Evolutionary conservation across 805 yeast species (phyloP).

Genomic region (Candida wancherniae): DNA sequence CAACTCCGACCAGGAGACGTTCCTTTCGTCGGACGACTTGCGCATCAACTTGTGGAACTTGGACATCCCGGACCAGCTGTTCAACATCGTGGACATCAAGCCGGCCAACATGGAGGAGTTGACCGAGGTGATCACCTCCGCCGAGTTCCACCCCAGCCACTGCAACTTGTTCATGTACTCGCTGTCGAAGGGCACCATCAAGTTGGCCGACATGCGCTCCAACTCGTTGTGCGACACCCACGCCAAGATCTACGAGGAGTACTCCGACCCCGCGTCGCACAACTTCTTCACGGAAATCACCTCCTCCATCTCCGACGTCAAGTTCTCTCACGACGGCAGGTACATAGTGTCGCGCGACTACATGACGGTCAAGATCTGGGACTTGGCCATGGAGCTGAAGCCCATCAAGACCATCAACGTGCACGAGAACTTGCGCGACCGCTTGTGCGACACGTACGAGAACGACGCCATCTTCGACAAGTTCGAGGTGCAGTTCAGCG

Average conservation of each 20-base stretch:
- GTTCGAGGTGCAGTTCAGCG: constrained; percentile 93
- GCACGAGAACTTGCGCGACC: constrained; percentile 90
- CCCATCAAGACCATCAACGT: constrained; percentile 93
- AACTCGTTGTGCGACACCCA: constrained; percentile 91
- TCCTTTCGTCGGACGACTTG: constrained; percentile 86
- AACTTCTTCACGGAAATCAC: constrained; percentile 97
- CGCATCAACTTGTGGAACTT: constrained; percentile 95
- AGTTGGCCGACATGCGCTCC: constrained; percentile 93
- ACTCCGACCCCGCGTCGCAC: constrained; percentile 86
- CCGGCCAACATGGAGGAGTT: constrained; percentile 98
- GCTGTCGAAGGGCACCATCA: constrained; percentile 91
- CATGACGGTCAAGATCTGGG: constrained; percentile 97
- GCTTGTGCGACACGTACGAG: constrained; percentile 95
- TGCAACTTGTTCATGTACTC: constrained; percentile 96
- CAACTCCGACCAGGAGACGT: constrained; percentile 95
- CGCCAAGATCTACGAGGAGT: constrained; percentile 85
- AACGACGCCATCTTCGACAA: constrained; percentile 98
- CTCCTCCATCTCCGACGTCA: constrained; percentile 87
- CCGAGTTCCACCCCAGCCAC: constrained; percentile 90
- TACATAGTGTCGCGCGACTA: constrained; percentile 97
- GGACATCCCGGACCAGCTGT: constrained; percentile 89
- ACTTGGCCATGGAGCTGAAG: constrained; percentile 90
- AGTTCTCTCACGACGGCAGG: constrained; percentile 86
- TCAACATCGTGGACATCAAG: constrained; percentile 95
- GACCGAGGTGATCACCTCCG: constrained; percentile 94